These are phyloP conservation scores for Hymenotorrendiella dingleyae DNA, from an alignment of 2,329 filamentous ascomycete species.

Conservation along the genomic window DNA sequence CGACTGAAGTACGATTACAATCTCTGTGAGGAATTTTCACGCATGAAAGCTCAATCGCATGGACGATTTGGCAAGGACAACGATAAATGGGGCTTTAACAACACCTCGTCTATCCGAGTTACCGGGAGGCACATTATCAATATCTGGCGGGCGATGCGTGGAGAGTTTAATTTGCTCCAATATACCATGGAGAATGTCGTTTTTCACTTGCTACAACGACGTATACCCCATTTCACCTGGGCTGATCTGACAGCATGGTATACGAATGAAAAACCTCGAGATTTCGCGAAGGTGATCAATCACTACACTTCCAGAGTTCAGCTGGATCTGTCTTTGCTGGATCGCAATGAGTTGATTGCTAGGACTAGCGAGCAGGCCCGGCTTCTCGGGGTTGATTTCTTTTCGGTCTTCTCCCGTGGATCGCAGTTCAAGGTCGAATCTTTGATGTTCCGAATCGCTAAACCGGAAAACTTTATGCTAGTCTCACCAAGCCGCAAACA, in stretches of 20 bases:
- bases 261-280: slow-evolving; percentile 56
- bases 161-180: slow-evolving; percentile 85
- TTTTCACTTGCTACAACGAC: slow-evolving; percentile 81
- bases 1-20: slow-evolving; percentile 82
- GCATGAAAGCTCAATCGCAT: slow-evolving; percentile 78
- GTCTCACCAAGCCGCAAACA: slow-evolving; percentile 88
- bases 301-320: slow-evolving; percentile 73
- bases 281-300: slow-evolving; percentile 68
- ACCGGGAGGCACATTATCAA: slow-evolving; percentile 96
- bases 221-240: slow-evolving; percentile 83
- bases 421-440: slow-evolving; percentile 99
- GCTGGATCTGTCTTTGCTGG: slow-evolving; percentile 84
- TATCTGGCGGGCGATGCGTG: slow-evolving; percentile 91
- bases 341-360: slow-evolving; percentile 80
- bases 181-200: slow-evolving; percentile 96
- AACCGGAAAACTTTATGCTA: slow-evolving; percentile 89
- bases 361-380: slow-evolving; percentile 92
- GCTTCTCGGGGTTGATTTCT: slow-evolving; percentile 90
- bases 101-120: slow-evolving; percentile 85
- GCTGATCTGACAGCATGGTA: slow-evolving; percentile 80
- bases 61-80: slow-evolving; percentile 80
- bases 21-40: slow-evolving; percentile 83
- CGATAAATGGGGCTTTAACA: slow-evolving; percentile 90
- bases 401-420: slow-evolving; percentile 87
- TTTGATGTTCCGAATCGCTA: slow-evolving; percentile 96